Conservation (phyloP, 345 rosid genomes). For the Citrus cavaleriei region DNA sequence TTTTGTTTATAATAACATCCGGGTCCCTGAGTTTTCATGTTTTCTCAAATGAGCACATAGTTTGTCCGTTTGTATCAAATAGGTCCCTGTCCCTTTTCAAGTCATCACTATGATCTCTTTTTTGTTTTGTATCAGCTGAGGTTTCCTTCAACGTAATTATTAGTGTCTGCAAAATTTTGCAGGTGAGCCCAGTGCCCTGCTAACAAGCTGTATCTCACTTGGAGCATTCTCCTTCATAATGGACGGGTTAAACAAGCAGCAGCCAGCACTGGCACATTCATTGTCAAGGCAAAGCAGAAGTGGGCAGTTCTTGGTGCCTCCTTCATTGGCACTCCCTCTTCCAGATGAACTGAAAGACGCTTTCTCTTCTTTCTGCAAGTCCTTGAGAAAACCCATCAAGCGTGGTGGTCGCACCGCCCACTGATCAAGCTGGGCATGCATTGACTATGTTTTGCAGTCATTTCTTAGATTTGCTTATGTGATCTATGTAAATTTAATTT, state of each 20-base stretch:
- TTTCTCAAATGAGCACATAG: not conserved
- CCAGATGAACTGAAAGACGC: slow-evolving; percentile 65
- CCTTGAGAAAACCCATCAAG: slow-evolving; percentile 43
- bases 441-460: not conserved
- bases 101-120: not conserved
- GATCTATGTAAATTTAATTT: not conserved
- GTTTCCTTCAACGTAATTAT: not conserved
- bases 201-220: slow-evolving; percentile 74
- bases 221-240: slow-evolving; percentile 83
- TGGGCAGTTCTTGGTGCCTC: slow-evolving; percentile 14
- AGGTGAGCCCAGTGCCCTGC: slow-evolving; percentile 74
- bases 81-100: not conserved
- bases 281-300: slow-evolving; percentile 29
- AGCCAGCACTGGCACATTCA: slow-evolving; percentile 72
- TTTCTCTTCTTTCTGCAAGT: slow-evolving; percentile 63
- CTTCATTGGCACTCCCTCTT: slow-evolving; percentile 50
- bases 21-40: not conserved
- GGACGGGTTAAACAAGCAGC: slow-evolving; percentile 78
- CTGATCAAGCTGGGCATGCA: not conserved
- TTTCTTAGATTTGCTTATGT: not conserved
- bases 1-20: too few relatives aligned
- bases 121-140: not conserved
- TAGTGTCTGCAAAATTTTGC: slow-evolving; percentile 9
- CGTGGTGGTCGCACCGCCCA: slow-evolving; percentile 21
- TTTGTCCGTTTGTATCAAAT: not conserved